These are phyloP conservation scores for Cokeromyces recurvatus DNA, from an alignment of 371 early-diverging fungal species.

Conservation along the genomic window DNA sequence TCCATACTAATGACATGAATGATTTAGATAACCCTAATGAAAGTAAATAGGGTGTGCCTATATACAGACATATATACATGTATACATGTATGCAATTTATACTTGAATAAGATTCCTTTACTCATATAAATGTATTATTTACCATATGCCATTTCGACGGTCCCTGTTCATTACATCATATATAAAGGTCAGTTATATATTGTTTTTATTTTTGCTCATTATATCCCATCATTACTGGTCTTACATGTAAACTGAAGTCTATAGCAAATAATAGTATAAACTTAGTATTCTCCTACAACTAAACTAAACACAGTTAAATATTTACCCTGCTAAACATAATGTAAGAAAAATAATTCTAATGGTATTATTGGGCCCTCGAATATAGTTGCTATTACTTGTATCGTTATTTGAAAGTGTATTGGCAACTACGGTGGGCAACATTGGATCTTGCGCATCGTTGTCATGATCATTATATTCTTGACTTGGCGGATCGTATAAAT, in stretches of 20 bases:
- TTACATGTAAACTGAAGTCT: slow-evolving; percentile 48
- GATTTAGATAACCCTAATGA: slow-evolving; percentile 83
- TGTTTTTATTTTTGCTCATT: too few species aligned
- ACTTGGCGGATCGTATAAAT: slow-evolving; percentile 5
- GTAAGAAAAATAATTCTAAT: slow-evolving; percentile 38
- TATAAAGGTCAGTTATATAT: too few species aligned
- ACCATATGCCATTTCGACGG: slow-evolving; percentile 68
- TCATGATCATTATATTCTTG: background rate
- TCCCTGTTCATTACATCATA: too few species aligned
- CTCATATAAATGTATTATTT: too few species aligned
- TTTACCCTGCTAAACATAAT: slow-evolving; percentile 27
- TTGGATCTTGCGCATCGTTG: slow-evolving; percentile 4
- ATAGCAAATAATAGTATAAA: background rate
- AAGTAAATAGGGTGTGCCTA: slow-evolving; percentile 87
- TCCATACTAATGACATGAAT: slow-evolving; percentile 89
- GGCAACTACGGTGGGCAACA: slow-evolving; percentile 1
- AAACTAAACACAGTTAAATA: too few species aligned
- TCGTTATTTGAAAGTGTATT: background rate
- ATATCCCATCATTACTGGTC: slow-evolving; percentile 1
- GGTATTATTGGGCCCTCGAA: slow-evolving; percentile 35
- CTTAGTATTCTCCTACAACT: too few species aligned
- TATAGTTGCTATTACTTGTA: background rate
- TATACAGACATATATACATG: background rate
- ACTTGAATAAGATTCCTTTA: background rate
- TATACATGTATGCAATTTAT: background rate